phyloP scores from a whole-genome alignment of 176 grass and related monocot genomes.

The Areca catechu region DNA sequence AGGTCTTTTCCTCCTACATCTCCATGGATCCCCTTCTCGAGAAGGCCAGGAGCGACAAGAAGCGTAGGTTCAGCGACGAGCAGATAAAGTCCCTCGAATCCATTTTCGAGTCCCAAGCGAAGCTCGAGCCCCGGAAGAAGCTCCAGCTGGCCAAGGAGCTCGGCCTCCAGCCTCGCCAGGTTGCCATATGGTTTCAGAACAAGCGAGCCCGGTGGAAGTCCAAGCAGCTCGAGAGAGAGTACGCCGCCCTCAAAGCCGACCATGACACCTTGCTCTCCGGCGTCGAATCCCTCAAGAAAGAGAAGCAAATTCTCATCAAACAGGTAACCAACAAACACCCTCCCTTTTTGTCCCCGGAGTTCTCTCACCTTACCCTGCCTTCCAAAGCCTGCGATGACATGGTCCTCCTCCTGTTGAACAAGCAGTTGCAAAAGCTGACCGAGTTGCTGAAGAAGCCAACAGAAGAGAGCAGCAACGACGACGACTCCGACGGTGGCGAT shows the following conservation, averaged over 20 bases:
- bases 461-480: conserved; percentile 6
- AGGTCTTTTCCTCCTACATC: too few species aligned
- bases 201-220: conserved; percentile 89
- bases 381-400: too few species aligned
- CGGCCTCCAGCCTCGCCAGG: conserved; percentile 89
- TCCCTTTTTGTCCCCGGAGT: not conserved
- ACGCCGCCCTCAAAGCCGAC: conserved; percentile 33
- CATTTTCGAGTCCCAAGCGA: conserved; percentile 71
- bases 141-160: conserved; percentile 69
- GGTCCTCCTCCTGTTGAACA: not conserved
- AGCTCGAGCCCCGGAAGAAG: conserved; percentile 89
- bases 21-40: too few species aligned
- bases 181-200: conserved; percentile 99
- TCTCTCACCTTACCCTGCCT: not conserved
- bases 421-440: conserved; percentile 49
- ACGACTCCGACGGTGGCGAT: conserved; percentile 2
- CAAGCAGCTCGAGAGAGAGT: conserved; percentile 94
- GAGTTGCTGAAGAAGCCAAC: conserved; percentile 41
- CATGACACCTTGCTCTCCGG: conserved; percentile 47
- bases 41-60: conserved; percentile 24
- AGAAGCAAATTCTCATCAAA: conserved; percentile 47
- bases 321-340: conserved; percentile 25
- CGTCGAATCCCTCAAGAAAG: conserved; percentile 51
- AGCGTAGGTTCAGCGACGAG: conserved; percentile 67
- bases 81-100: conserved; percentile 85